Conservation (phyloP, 805 yeast species). For the Brettanomyces nanus region DNA sequence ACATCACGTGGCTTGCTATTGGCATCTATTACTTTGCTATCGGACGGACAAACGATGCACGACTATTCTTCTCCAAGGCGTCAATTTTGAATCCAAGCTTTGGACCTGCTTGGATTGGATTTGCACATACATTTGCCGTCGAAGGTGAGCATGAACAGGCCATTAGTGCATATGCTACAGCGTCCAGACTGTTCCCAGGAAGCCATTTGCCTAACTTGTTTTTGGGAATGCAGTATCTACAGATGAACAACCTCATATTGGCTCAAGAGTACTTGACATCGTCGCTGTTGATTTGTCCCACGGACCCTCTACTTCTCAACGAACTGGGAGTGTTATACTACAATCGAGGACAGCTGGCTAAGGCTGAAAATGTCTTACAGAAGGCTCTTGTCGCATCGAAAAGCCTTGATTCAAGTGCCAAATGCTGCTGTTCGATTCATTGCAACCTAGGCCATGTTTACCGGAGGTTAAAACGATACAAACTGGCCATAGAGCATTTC, state of each 20-base stretch:
- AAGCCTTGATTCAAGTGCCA: constrained; percentile 65
- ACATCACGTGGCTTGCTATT: constrained; percentile 87
- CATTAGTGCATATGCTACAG: constrained; percentile 92
- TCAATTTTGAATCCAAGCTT: constrained; percentile 82
- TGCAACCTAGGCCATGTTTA: constrained; percentile 86
- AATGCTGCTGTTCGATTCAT: constrained; percentile 79
- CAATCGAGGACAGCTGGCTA: constrained; percentile 57
- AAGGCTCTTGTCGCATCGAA: constrained; percentile 67
- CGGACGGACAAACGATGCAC: constrained; percentile 67
- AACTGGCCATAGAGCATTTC: constrained; percentile 67
- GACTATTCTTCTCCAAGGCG: constrained; percentile 82
- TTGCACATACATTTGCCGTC: constrained; percentile 94
- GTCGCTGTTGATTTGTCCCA: constrained; percentile 68
- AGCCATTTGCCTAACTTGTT: constrained; percentile 84
- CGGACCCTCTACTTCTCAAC: constrained; percentile 82
- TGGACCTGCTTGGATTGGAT: constrained; percentile 96
- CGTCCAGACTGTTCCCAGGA: constrained; percentile 84
- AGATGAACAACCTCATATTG: constrained; percentile 71
- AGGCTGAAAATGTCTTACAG: constrained; percentile 63
- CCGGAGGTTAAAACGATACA: constrained; percentile 51
- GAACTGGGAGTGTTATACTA: constrained; percentile 91
- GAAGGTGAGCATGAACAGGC: constrained; percentile 99
- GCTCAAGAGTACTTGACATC: constrained; percentile 81
- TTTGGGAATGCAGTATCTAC: constrained; percentile 93
- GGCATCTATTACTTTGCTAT: constrained; percentile 82